phyloP scores from a whole-genome alignment of 148 eudicot species.

The Vaccinium vitisidaea region DNA sequence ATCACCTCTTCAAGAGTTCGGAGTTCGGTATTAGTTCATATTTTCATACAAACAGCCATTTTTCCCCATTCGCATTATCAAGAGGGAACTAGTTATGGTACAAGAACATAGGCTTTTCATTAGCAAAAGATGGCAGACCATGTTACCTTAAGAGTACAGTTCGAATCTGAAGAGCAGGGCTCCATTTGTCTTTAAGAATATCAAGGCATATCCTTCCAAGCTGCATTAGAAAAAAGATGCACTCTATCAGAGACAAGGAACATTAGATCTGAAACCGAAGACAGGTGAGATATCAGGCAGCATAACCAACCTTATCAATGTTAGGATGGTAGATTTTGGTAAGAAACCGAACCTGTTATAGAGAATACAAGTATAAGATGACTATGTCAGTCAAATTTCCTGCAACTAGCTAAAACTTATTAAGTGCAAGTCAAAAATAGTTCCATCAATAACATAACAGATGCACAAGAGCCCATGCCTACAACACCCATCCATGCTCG shows the following conservation, averaged over 20 bases:
- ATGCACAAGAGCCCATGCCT: not conserved
- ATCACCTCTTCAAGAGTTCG: not conserved
- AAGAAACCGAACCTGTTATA: conserved; percentile 89
- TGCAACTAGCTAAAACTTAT: not conserved
- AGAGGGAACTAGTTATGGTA: not conserved
- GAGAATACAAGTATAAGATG: conserved; percentile 19
- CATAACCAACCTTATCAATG: conserved; percentile 81
- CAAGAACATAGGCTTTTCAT: conserved; percentile 3
- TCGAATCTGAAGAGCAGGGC: conserved; percentile 99
- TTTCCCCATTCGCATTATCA: not conserved
- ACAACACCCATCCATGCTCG: not conserved
- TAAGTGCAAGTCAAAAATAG: not conserved
- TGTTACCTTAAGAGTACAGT: conserved; percentile 90
- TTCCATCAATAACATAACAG: not conserved
- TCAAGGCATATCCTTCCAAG: conserved; percentile 99
- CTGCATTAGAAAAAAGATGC: conserved; percentile 45
- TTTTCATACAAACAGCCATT: not conserved
- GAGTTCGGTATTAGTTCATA: not conserved
- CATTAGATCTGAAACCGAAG: not conserved
- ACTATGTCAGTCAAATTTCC: not conserved
- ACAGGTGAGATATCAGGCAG: not conserved
- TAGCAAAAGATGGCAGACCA: not conserved
- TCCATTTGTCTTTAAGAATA: conserved; percentile 98
- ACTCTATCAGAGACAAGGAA: conserved; percentile 1
- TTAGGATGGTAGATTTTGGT: conserved; percentile 98